Evolutionary conservation across 225 moss, liverwort and hornwort genomes (phyloP), one percentile per base, ranked within the genome.

Genomic region (Physcomitrellopsis africana): DNA sequence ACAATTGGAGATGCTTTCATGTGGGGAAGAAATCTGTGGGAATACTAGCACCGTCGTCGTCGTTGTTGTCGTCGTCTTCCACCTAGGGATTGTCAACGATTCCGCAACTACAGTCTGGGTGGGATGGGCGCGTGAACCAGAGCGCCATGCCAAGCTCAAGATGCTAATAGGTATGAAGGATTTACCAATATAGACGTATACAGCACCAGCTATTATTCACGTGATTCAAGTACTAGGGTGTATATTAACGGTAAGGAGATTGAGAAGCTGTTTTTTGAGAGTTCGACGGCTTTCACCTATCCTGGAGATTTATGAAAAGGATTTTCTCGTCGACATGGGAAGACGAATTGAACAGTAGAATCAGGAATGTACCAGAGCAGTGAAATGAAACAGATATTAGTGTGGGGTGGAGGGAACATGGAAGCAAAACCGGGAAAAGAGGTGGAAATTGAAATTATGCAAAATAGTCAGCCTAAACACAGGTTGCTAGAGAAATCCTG

Each of bases 381-480:
- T 22, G 24, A 29, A 29, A 64, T 20, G 59, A 10, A 3, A 56
- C 58, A 58, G 24, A 26, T 3, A 58, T 9, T 4, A 22, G 10
- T 7, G 24, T 9, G 20, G 24, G n/a, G 16, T 3, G 45, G 45
- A 26, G 22, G 61, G 22, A 8, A n/a, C 2, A 18, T 51, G 26
- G 49, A 56, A 27, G 65, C 74, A 65, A 19, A 69, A 47, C 74
- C 78, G 52, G 52, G 65, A 60, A 47, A 57, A 66, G 70, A 54
- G 82, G 55, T 67, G 79, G 62, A 56, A 55, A 32, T 43, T 77
- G 68, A 76, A 75, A 57, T 76, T 63, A 68, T 44, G 72, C 51
- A 75, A 72, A 67, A 29, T 45, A 68, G 47, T 60, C 79, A 80
- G 57, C 51, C 79, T 61, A 69, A 53, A 69, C 73, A 72, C 79